Base-by-base conservation (phyloP, 176 grass and related monocot genomes). In the Rhynchospora pubera region DNA sequence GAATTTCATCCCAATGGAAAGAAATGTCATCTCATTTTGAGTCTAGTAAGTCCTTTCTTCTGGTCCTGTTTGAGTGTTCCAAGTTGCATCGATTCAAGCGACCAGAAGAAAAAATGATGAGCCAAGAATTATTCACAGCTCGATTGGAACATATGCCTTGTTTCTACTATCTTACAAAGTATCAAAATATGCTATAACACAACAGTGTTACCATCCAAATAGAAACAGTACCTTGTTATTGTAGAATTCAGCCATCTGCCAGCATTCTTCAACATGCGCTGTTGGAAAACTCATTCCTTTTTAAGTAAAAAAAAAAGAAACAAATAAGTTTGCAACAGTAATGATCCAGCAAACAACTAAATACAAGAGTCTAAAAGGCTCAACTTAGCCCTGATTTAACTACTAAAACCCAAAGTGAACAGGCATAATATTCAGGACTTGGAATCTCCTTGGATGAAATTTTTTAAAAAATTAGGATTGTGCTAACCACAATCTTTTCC, bases 191-290 rank as follows among this genome's bases (percentile, higher is more conserved):
- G 72, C 50, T 77, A 77, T 6, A 56, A 56, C 7, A 13, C 72
- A 77, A n/a, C n/a, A n/a, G n/a, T n/a, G n/a, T n/a, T n/a, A n/a
- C n/a, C n/a, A n/a, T n/a, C n/a, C n/a, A n/a, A n/a, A n/a, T 58
- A 84, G 72, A 84, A 16, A 44, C 7, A 51, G 9, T 95, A 99
- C 97, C 97, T 99, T 99, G 78, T 99, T 99, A 84, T 93, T 96
- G 60, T 99, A 99, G 80, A 99, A 99, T 85, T 99, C 97, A 80
- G 97, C 93, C 89, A 93, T 96, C 89, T 99, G 97, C 97, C 97
- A 99, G 73, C 82, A 90, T 87, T 99, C 97, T 85, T 99, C 97
- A 42, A 96, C 89, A 89, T 99, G 97, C 83, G 97, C 87, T 22
- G 86, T 95, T 78, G 93, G 97, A 79, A 99, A 89, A 83, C 87